phyloP scores from a whole-genome alignment of 495 filamentous ascomycete genomes.

The Pseudevernia furfuracea region DNA sequence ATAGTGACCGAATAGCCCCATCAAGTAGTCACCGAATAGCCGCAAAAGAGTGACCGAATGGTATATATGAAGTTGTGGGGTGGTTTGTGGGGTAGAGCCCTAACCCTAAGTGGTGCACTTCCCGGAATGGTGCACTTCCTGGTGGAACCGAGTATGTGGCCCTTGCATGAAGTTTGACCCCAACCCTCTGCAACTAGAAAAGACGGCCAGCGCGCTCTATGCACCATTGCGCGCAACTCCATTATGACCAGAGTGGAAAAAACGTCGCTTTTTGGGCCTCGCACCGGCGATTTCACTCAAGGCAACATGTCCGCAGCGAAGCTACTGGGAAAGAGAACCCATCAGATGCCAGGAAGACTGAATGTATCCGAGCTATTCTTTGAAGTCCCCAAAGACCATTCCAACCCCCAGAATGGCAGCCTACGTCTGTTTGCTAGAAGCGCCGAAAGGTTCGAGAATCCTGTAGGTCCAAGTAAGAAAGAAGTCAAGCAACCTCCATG shows the following conservation, averaged over 20 bases:
- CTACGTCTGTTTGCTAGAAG: constrained; percentile 71
- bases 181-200: neutral
- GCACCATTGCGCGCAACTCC: neutral
- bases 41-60: no score
- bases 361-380: constrained; percentile 76
- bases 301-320: constrained; percentile 1
- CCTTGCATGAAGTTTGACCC: neutral
- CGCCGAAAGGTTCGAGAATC: constrained; percentile 54
- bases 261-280: neutral
- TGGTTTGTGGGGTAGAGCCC: no score
- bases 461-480: constrained; percentile 44
- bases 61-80: no score
- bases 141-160: no score
- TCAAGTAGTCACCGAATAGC: no score
- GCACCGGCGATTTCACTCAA: neutral
- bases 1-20: no score
- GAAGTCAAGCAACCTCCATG: constrained; percentile 50
- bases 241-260: neutral
- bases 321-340: constrained; percentile 33
- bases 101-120: no score
- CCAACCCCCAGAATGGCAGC: constrained; percentile 49
- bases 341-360: constrained; percentile 61
- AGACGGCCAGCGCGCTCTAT: neutral
- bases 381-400: constrained; percentile 71
- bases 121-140: no score